Conservation (phyloP, 2,329 filamentous ascomycete genomes). For the Cercospora citrullina region DNA sequence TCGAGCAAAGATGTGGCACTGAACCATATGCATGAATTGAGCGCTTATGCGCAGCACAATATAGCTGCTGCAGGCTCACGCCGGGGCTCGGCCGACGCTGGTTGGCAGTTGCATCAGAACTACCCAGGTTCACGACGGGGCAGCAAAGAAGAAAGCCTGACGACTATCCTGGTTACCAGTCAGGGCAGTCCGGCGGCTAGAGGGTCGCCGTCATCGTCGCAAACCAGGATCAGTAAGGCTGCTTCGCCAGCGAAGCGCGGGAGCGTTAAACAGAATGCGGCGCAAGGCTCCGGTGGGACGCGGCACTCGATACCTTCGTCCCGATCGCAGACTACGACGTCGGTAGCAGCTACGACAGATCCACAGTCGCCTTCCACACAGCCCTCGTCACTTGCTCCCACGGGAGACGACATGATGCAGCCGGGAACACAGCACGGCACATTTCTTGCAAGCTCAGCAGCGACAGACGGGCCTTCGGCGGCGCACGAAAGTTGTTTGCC, state of each 20-base stretch:
- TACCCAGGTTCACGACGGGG: slow-evolving; percentile 37
- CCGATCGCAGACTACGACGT: slow-evolving; percentile 38
- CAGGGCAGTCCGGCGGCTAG: slow-evolving; percentile 32
- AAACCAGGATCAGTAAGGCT: slow-evolving; percentile 21
- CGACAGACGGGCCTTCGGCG: slow-evolving; percentile 27
- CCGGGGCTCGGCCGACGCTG: slow-evolving; percentile 40
- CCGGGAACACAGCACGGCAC: slow-evolving; percentile 9
- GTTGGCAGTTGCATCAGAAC: slow-evolving; percentile 37
- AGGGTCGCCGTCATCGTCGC: slow-evolving; percentile 28
- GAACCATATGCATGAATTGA: slow-evolving; percentile 38
- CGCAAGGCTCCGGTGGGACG: slow-evolving; percentile 10
- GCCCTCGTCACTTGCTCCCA: slow-evolving; percentile 37
- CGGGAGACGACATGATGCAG: slow-evolving; percentile 30
- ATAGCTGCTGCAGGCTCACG: slow-evolving; percentile 33
- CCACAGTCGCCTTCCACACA: slow-evolving; percentile 38
- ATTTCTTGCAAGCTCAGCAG: slow-evolving; percentile 18
- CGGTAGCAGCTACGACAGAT: slow-evolving; percentile 35
- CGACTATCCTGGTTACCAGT: slow-evolving; percentile 39
- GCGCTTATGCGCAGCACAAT: slow-evolving; percentile 33
- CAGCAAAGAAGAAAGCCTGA: slow-evolving; percentile 40
- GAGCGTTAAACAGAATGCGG: slow-evolving; percentile 25
- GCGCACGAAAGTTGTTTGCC: slow-evolving; percentile 26
- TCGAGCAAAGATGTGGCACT: slow-evolving; percentile 42
- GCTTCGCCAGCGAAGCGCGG: slow-evolving; percentile 27
- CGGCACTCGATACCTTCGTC: slow-evolving; percentile 36